Evolutionary conservation across 2,329 filamentous ascomycete genomes (phyloP).

Genomic region (Calycina herbarum): DNA sequence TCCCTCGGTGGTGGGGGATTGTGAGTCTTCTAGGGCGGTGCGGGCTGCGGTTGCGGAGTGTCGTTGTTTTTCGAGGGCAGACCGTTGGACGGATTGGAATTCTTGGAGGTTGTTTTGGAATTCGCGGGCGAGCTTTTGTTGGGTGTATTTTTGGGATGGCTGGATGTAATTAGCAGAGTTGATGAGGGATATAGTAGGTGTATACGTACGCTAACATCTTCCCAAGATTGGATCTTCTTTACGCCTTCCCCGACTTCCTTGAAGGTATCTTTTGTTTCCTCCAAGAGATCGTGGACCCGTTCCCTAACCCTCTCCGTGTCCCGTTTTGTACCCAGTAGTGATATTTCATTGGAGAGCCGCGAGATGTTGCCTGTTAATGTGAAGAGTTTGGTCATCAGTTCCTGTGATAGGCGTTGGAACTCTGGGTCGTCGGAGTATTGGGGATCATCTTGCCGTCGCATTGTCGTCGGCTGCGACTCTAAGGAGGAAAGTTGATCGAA

Average conservation of each 20-base stretch:
- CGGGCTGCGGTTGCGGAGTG: slow-evolving; percentile 82
- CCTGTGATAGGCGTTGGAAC: slow-evolving; percentile 79
- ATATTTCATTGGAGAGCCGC: slow-evolving; percentile 79
- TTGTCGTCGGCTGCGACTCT: slow-evolving; percentile 74
- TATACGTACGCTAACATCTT: slow-evolving; percentile 70
- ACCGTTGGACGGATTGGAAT: slow-evolving; percentile 89
- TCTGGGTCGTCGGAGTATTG: slow-evolving; percentile 89
- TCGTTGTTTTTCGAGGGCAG: slow-evolving; percentile 88
- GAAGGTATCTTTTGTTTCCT: slow-evolving; percentile 83
- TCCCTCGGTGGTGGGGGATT: slow-evolving; percentile 40
- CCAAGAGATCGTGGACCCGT: slow-evolving; percentile 81
- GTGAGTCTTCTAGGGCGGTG: slow-evolving; percentile 68
- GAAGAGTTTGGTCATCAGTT: slow-evolving; percentile 86
- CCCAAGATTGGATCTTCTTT: slow-evolving; percentile 88
- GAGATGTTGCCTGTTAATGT: slow-evolving; percentile 85
- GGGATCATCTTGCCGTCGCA: slow-evolving; percentile 67
- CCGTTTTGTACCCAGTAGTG: slow-evolving; percentile 81
- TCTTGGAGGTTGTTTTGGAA: slow-evolving; percentile 87
- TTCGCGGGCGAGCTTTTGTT: slow-evolving; percentile 90
- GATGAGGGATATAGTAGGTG: background rate
- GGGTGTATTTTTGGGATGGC: slow-evolving; percentile 95
- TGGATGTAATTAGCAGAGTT: slow-evolving; percentile 40
- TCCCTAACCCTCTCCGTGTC: slow-evolving; percentile 91
- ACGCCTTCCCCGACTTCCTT: slow-evolving; percentile 90
- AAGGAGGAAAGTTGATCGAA: slow-evolving; percentile 84